These are phyloP conservation scores for Cryptococcus sp. DNA, from an alignment of 1,284 basidiomycete species.

Conservation along the genomic window DNA sequence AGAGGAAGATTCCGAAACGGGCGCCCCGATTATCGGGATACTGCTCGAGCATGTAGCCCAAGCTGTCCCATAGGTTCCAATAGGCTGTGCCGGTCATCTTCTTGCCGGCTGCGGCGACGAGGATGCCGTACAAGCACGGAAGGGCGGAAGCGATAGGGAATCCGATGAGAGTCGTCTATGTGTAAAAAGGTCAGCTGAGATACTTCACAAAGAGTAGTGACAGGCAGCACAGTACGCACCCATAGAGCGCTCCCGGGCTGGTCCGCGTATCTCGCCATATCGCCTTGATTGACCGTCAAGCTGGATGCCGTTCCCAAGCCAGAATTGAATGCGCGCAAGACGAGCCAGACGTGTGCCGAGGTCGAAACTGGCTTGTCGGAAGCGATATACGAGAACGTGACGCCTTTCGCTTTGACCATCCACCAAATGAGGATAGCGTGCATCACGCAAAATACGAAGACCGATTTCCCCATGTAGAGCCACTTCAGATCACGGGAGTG, in stretches of 20 bases:
- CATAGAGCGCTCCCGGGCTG: slow-evolving; percentile 30
- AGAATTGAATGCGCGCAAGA: slow-evolving; percentile 37
- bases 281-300: slow-evolving; percentile 37
- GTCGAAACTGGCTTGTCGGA: slow-evolving; percentile 11
- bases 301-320: slow-evolving; percentile 36
- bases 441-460: slow-evolving; percentile 13
- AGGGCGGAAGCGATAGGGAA: slow-evolving; percentile 36
- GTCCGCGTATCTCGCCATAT: slow-evolving; percentile 40
- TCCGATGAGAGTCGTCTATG: slow-evolving; percentile 27
- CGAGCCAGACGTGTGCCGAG: slow-evolving; percentile 19
- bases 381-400: slow-evolving; percentile 19
- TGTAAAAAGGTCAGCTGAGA: background rate
- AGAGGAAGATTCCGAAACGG: slow-evolving; percentile 70
- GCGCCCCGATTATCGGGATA: slow-evolving; percentile 17
- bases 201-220: background rate
- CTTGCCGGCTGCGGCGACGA: slow-evolving; percentile 33
- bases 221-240: slow-evolving; percentile 17
- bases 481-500: slow-evolving; percentile 71
- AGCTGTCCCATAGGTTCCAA: slow-evolving; percentile 24
- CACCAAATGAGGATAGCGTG: slow-evolving; percentile 21
- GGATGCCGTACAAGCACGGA: slow-evolving; percentile 34
- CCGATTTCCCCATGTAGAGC: slow-evolving; percentile 58
- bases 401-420: slow-evolving; percentile 26
- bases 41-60: slow-evolving; percentile 18
- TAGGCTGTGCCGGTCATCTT: slow-evolving; percentile 15